Base-by-base conservation (phyloP, 2,329 filamentous ascomycete species). In the Pseudogymnoascus sp. region DNA sequence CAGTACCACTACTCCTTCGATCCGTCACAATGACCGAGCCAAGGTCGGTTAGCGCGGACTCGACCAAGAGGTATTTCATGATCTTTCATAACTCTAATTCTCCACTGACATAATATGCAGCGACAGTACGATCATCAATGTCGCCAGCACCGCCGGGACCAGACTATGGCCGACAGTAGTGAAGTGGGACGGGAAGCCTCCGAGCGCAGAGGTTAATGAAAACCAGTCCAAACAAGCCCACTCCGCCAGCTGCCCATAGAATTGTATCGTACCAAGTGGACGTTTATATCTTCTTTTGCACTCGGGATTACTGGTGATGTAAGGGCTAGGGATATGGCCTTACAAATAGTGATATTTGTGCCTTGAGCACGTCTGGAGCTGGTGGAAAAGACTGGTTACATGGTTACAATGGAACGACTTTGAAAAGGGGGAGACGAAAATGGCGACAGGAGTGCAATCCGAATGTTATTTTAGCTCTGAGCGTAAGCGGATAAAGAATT, bases 111-210 rank as follows among this genome's bases (percentile, higher is more conserved):
- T 17, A 33, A 33, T 26, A 21, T 54, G 15, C 10, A 54, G 47
- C 9, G 47, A 54, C 29, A 29, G 35, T 21, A 54, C 29, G 29
- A 54, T 54, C 15, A 54, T 54, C 26, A 21, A 8, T n/a, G 47
- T 54, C n/a, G 47, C 47, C 29, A 54, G 35, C 47, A 54, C 47
- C 11, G 17, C 47, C 7, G 47, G 47, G 10, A 54, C 47, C 47
- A 54, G 47, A 54, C 29, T 54, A 2, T 54, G 47, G 47, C 47
- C 47, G 7, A 29, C 47, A 35, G 47, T 54, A 13, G 47, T 54
- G 47, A 54, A 54, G 47, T 54, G 47, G 47, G 47, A 29, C 10
- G 47, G 47, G 47, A 54, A 54, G 15, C 47, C 47, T 33, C 47
- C 47, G 5, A 54, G 47, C 47, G 5, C 47, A 21, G 47, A 35